Evolutionary conservation across 306 rosid genomes (phyloP), one percentile per base, ranked within the genome.

Genomic region (Prunus padus): DNA sequence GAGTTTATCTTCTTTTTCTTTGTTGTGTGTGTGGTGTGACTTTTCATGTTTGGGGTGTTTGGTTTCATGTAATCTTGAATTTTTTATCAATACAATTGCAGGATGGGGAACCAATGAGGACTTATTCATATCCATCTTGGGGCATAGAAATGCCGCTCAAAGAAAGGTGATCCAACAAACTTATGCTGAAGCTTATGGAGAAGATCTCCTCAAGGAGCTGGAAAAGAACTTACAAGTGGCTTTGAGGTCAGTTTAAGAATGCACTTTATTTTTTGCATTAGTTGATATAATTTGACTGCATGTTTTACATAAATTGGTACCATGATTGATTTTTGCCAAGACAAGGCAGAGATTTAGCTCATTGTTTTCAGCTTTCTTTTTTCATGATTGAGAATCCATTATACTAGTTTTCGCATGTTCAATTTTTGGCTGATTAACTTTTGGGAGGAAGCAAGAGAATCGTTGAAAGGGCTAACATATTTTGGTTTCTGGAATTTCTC

Each of bases 21-120:
- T 12, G 11, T n/a, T n/a, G n/a, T n/a, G n/a, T n/a, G n/a, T n/a
- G n/a, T n/a, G n/a, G 4, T 18, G 25, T 10, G 7, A 2, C 14
- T 11, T 40, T 55, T 61, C 19, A 23, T 51, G 33, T 7, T 67
- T 37, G 45, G 1, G 31, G 61, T 73, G 22, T 61, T 28, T 55
- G 14, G 11, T 68, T 55, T 37, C 4, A 15, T 30, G 30, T 63
- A 44, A 54, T 19, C 0, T 71, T 71, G 64, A 31, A 5, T 5
- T 42, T 71, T 50, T 22, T 11, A 15, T 72, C 18, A 2, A 56
- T 72, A 11, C 23, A 25, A 42, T 8, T 72, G 26, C 72, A 88
- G 92, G 92, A 69, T 88, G 92, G 92, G 90, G 90, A 51, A 86
- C 92, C 14, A 84, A 88, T 22, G 90, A 88, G 79, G 78, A 2